These are phyloP conservation scores for Ustilago esculenta DNA, from an alignment of 1,284 basidiomycete species.

Conservation along the genomic window DNA sequence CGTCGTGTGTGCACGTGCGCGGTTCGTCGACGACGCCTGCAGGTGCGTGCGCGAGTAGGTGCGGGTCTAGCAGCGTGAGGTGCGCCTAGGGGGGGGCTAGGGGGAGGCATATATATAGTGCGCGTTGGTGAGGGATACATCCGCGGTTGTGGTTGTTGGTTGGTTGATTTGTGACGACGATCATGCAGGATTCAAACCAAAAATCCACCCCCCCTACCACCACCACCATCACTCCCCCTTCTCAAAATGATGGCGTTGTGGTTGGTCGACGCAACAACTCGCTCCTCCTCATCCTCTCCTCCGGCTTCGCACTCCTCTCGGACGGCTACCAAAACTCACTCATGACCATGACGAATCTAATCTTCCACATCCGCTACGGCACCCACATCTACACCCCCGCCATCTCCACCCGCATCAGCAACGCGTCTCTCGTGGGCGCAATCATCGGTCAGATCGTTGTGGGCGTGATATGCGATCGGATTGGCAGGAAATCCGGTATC, in stretches of 20 bases:
- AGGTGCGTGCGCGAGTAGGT: no score
- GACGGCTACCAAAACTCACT: constrained; percentile 77
- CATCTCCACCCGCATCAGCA: constrained; percentile 78
- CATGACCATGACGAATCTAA: constrained; percentile 53
- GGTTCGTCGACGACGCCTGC: no score
- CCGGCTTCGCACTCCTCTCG: constrained; percentile 70
- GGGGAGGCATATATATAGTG: no score
- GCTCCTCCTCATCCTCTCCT: constrained; percentile 21
- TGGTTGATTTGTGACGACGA: no score
- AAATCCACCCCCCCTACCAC: background rate
- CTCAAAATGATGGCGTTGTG: no score
- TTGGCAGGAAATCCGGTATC: constrained; percentile 69
- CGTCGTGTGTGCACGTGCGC: no score
- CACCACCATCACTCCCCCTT: no score
- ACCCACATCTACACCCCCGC: constrained; percentile 72
- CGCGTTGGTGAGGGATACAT: no score
- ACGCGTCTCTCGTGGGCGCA: constrained; percentile 77
- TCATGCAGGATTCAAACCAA: no score
- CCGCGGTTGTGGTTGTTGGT: no score
- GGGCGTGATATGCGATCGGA: constrained; percentile 76
- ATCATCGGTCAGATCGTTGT: constrained; percentile 76
- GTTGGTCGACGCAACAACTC: constrained; percentile 20
- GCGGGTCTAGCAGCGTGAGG: no score
- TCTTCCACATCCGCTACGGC: constrained; percentile 59
- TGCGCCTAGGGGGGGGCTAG: no score